phyloP scores from a whole-genome alignment of 2,329 filamentous ascomycete species.

The Curvularia spicifera region DNA sequence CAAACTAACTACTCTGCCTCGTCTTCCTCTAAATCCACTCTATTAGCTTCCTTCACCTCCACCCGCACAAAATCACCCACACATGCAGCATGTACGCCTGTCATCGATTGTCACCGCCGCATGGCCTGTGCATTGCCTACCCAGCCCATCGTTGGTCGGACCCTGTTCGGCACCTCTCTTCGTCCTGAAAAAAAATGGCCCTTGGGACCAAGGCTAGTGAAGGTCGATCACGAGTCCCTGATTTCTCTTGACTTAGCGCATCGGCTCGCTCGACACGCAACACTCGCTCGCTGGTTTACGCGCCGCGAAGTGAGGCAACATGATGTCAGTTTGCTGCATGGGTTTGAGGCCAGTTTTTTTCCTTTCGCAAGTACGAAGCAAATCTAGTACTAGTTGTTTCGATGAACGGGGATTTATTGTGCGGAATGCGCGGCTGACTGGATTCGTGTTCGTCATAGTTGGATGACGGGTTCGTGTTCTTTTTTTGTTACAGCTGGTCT shows the following conservation, averaged over 20 bases:
- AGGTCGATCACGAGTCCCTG: too few relatives aligned
- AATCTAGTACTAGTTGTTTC: too few relatives aligned
- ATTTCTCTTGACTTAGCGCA: neutral
- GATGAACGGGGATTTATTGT: neutral
- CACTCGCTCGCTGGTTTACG: too few relatives aligned
- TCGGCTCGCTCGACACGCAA: too few relatives aligned
- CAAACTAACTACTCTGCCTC: neutral
- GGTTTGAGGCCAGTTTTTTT: neutral
- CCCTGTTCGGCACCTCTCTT: conserved; percentile 2
- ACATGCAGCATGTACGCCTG: too few relatives aligned
- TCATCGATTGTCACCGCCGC: conserved; percentile 2
- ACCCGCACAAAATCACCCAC: neutral
- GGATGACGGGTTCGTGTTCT: neutral
- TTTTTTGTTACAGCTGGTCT: too few relatives aligned
- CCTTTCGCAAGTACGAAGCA: too few relatives aligned
- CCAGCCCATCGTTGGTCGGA: neutral
- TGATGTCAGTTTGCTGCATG: neutral
- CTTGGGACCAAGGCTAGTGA: too few relatives aligned
- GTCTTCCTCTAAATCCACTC: neutral
- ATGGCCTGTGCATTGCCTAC: neutral
- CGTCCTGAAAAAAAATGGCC: too few relatives aligned
- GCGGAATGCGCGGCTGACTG: neutral
- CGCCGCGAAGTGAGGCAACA: neutral
- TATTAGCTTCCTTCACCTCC: neutral
- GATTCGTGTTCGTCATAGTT: neutral